These are phyloP conservation scores for Colletotrichum scovillei DNA, from an alignment of 2,329 filamentous ascomycete genomes.

Conservation along the genomic window DNA sequence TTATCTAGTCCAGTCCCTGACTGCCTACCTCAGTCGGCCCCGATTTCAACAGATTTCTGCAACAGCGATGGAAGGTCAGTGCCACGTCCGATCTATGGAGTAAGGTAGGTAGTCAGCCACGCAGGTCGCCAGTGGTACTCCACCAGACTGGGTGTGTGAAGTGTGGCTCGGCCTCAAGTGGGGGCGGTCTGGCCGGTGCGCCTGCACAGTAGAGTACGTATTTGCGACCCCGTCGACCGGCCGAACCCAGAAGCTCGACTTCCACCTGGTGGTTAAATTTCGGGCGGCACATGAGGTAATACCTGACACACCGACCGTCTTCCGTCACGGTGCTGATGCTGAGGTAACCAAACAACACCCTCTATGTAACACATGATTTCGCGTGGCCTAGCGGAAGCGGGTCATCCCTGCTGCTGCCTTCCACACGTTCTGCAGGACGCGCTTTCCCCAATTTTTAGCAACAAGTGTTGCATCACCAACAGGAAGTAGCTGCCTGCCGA, in stretches of 20 bases:
- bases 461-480: conserved; percentile 18
- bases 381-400: conserved; percentile 19
- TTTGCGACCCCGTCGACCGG: conserved; percentile 23
- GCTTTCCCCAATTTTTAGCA: conserved; percentile 23
- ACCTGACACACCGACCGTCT: neutral
- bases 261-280: neutral
- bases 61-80: conserved; percentile 13
- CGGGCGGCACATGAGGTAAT: neutral
- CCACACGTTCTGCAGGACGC: conserved; percentile 21
- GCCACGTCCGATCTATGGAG: conserved; percentile 2
- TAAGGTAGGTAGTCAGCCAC: conserved; percentile 19
- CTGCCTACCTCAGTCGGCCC: neutral
- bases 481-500: conserved; percentile 15
- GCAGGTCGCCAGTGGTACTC: conserved; percentile 4
- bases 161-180: conserved; percentile 31
- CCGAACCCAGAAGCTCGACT: conserved; percentile 21
- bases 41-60: neutral
- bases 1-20: neutral
- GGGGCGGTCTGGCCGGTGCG: conserved; percentile 15
- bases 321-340: neutral
- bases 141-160: conserved; percentile 22
- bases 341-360: conserved; percentile 22
- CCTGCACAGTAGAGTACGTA: conserved; percentile 22
- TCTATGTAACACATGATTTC: conserved; percentile 29
- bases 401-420: conserved; percentile 32